Conservation (phyloP, 148 eudicot species). For the Rhododendron vialii region DNA sequence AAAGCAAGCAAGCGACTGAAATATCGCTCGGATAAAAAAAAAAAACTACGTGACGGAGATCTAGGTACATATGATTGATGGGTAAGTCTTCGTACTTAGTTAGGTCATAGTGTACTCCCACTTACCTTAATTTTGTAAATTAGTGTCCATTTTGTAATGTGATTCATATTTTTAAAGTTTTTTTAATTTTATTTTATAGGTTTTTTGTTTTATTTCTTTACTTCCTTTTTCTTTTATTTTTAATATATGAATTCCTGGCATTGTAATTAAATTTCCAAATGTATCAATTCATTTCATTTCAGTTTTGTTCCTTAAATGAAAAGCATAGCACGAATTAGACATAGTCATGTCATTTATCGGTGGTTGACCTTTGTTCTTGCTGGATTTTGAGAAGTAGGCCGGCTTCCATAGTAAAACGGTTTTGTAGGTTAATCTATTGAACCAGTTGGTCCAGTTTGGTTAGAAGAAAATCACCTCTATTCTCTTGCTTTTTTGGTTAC, state of each 20-base stretch:
- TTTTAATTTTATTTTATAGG: background rate
- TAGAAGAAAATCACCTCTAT: background rate
- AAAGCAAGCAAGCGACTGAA: slow-evolving; percentile 21
- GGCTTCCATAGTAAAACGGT: background rate
- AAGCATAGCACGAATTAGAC: background rate
- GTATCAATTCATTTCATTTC: background rate
- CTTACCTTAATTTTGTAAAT: slow-evolving; percentile 28
- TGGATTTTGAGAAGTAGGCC: background rate
- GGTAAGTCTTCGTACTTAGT: slow-evolving; percentile 3
- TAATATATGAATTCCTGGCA: background rate
- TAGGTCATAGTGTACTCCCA: slow-evolving; percentile 12
- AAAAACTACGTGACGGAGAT: background rate
- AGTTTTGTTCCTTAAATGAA: background rate
- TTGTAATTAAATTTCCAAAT: slow-evolving; percentile 5
- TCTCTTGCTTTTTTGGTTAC: background rate
- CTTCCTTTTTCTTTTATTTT: background rate
- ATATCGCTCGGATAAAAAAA: slow-evolving; percentile 1
- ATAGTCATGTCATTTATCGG: background rate
- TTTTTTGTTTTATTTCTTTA: background rate
- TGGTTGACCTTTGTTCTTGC: background rate
- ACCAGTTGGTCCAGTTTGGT: background rate
- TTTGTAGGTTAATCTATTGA: background rate
- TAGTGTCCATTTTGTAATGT: slow-evolving; percentile 48
- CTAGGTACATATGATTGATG: slow-evolving; percentile 21
- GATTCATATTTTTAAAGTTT: slow-evolving; percentile 15